Evolutionary conservation across 1,284 basidiomycete genomes (phyloP), one percentile per base, ranked within the genome.

Genomic region (Puccinia horiana): DNA sequence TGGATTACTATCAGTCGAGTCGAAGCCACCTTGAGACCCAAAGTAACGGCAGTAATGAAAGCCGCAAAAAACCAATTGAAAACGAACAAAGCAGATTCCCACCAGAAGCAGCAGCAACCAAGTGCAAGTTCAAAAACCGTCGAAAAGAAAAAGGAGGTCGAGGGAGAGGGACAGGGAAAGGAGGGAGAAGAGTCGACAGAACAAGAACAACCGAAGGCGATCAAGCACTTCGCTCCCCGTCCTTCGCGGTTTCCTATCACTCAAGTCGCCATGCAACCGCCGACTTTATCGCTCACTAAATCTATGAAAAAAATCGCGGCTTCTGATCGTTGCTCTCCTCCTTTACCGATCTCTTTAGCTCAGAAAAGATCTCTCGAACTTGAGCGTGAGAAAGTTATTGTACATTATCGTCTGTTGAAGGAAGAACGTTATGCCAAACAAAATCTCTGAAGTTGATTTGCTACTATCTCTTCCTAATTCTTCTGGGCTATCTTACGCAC

Each of bases 361-460:
- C 76, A 78, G 35, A 78, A 78, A 54, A 67, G 49, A 37, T 12
- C 8, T 14, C 32, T 78, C 32, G 63, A 65, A 67, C 20, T 54
- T n/a, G 76, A 78, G 49, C 76, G 76, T 23, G 76, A 65, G 40
- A 78, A 69, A 52, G 63, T 40, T 18, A 69, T 78, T 35, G 16
- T 69, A 78, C 76, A 61, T n/a, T 78, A 78, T 49, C 61, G 76
- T 1, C 16, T 54, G 23, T n/a, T 78, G 26, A 78, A 78, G 35
- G 54, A 76, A 63, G 56, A 74, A 74, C 44, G 49, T 12, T 32
- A 20, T 29, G 49, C 44, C 40, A 49, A 37, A 37, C 61, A 65
- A 40, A 35, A 23, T n/a, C n/a, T n/a, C n/a, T n/a, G n/a, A n/a
- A n/a, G n/a, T n/a, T n/a, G n/a, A n/a, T n/a, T n/a, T n/a, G n/a